Conservation (phyloP, 208 protist species). For the Trypanosoma melophagium region DNA sequence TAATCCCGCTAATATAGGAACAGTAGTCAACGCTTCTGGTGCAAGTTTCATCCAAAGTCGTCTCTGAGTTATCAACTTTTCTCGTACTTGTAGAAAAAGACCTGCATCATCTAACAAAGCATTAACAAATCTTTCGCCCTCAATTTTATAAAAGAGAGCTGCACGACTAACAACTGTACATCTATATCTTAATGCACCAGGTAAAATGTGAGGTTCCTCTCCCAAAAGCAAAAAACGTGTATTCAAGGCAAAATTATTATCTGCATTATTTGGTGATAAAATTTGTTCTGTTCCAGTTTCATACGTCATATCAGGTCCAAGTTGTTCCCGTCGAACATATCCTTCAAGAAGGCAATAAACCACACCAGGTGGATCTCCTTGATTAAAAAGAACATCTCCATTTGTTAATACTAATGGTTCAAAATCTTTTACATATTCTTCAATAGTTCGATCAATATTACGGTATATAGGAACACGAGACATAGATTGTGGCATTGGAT, state of each 20-base stretch:
- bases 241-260: conserved; percentile 38
- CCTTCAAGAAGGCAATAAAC: conserved; percentile 87
- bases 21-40: conserved; percentile 51
- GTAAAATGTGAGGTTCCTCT: conserved; percentile 84
- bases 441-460: conserved; percentile 33
- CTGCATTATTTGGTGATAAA: conserved; percentile 56
- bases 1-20: conserved; percentile 69
- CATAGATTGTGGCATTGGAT: conserved; percentile 43
- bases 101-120: conserved; percentile 80
- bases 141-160: conserved; percentile 69
- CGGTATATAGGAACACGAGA: conserved; percentile 81
- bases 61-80: conserved; percentile 52
- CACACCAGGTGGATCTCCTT: conserved; percentile 62
- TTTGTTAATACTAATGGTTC: conserved; percentile 60
- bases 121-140: conserved; percentile 69
- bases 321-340: conserved; percentile 47
- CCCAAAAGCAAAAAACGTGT: conserved; percentile 82
- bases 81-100: conserved; percentile 61
- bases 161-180: conserved; percentile 73
- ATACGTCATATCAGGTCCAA: conserved; percentile 43
- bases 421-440: conserved; percentile 69
- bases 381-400: conserved; percentile 72
- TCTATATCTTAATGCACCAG: conserved; percentile 61
- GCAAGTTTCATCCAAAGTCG: conserved; percentile 65
- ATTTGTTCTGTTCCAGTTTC: conserved; percentile 46